A percentile compares a stretch with the other conserved stretches of the same genome.
Evolutionary conservation across 202 grass and related monocot genomes (phyloP).

Genomic region (Sporobolus alterniflorus): DNA sequence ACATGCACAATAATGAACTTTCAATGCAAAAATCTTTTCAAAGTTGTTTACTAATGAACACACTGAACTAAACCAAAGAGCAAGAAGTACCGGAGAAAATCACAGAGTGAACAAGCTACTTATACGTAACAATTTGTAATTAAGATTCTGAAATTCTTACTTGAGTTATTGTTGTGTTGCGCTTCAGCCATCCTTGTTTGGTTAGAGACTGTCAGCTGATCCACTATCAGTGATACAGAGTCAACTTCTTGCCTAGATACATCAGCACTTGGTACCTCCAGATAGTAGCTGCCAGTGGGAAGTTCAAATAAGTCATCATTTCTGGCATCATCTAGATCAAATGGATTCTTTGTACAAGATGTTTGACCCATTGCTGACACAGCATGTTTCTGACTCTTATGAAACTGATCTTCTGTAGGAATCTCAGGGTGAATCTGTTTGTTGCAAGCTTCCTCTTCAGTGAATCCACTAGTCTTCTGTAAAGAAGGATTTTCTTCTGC

Average conservation of each 20-base stretch:
- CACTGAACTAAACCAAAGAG: background rate
- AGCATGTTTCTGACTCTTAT: slow-evolving; percentile 22
- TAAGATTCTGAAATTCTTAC: slow-evolving; percentile 44
- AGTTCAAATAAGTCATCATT: slow-evolving; percentile 68
- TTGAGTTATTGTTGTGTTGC: slow-evolving; percentile 30
- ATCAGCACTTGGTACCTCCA: slow-evolving; percentile 21
- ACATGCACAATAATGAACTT: background rate
- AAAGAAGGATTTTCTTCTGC: slow-evolving; percentile 9
- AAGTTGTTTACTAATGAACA: background rate
- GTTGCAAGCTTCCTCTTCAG: slow-evolving; percentile 25
- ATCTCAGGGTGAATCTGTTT: slow-evolving; percentile 15
- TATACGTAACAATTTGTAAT: slow-evolving; percentile 1
- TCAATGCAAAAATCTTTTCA: background rate
- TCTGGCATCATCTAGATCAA: slow-evolving; percentile 43
- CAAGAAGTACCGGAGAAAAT: background rate
- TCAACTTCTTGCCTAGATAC: slow-evolving; percentile 40
- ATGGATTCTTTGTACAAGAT: slow-evolving; percentile 47
- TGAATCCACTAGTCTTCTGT: slow-evolving; percentile 14
- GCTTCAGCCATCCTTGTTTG: slow-evolving; percentile 29
- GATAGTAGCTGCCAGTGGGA: slow-evolving; percentile 29
- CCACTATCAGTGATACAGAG: slow-evolving; percentile 17
- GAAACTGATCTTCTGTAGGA: slow-evolving; percentile 27
- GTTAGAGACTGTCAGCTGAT: slow-evolving; percentile 16
- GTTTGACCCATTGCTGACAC: slow-evolving; percentile 21
- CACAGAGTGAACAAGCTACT: slow-evolving; percentile 3